These are phyloP conservation scores for Mycena albidolilacea DNA, from an alignment of 768 basidiomycete species.

Conservation along the genomic window DNA sequence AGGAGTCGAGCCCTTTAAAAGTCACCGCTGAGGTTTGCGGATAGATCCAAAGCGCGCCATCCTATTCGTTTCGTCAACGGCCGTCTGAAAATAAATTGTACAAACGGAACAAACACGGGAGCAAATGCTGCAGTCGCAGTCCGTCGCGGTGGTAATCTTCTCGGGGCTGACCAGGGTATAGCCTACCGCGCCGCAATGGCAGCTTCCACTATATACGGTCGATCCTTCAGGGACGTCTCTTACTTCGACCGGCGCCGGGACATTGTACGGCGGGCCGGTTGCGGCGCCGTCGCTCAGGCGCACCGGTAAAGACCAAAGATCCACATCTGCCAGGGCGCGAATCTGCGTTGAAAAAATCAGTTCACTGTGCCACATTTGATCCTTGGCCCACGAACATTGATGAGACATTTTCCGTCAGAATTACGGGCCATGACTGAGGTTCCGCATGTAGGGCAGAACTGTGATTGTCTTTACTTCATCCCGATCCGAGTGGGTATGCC, in stretches of 20 bases:
- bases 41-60: conserved; percentile 27
- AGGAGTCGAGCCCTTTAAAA: conserved; percentile 13
- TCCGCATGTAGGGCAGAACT: conserved; percentile 36
- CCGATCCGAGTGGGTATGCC: not conserved
- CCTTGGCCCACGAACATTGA: conserved; percentile 14
- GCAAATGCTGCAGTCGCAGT: conserved; percentile 37
- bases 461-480: not conserved
- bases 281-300: not conserved
- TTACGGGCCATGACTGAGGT: conserved; percentile 19
- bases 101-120: conserved; percentile 3
- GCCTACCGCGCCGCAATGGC: conserved; percentile 36
- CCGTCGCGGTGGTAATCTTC: conserved; percentile 1
- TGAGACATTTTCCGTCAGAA: not conserved
- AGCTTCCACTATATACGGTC: conserved; percentile 24
- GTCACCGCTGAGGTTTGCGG: not conserved
- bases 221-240: conserved; percentile 10
- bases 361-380: too few relatives aligned
- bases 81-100: not conserved
- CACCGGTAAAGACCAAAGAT: not conserved
- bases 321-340: conserved; percentile 14
- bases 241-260: conserved; percentile 12
- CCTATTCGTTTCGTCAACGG: not conserved
- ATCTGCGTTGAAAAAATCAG: not conserved
- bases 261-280: not conserved
- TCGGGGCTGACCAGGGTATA: conserved; percentile 13